Base-by-base conservation (phyloP, 345 rosid species). In the Tarenaya hassleriana region DNA sequence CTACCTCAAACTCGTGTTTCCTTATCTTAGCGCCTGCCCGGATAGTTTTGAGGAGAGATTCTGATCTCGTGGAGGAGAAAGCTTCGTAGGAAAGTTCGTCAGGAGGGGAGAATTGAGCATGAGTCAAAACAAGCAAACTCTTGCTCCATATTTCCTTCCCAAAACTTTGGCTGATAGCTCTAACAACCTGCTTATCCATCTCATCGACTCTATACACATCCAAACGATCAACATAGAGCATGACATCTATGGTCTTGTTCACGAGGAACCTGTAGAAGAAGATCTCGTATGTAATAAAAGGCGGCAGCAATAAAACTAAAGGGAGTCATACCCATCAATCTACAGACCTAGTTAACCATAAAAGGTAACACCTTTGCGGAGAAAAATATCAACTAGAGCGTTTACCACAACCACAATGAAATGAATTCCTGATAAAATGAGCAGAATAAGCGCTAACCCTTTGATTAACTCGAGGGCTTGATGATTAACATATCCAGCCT, bases 181-280 rank as follows among this genome's bases (percentile, higher is more conserved):
- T 58, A 53, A 86, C 70, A 24, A 86, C 81, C 71, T 86, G 91
- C 72, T 55, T 86, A 61, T 86, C 95, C 70, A 86, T 59, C 65
- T 83, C 95, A 76, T 86, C 95, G 7, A 86, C 95, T 82, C 95
- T 78, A 72, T 86, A 86, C 20, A 83, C 81, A 62, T 86, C 91
- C 68, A 86, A 70, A 47, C 88, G 88, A 52, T 80, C 91, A 63
- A 83, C 84, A 62, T 71, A 82, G 50, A 86, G 82, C 70, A 86
- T 64, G 24, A 78, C 82, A 76, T 80, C 79, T 62, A 86, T 76
- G 19, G 79, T 83, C 73, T 77, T 86, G 63, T 78, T 80, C 77
- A 86, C 72, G 55, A 86, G 84, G 68, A 86, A 83, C 72, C 91
- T 82, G 80, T 65, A 66, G 56, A 37, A n/a, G n/a, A 35, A 60